Evolutionary conservation across 441 rosid species (phyloP).

Genomic region (Aleurites moluccanus): DNA sequence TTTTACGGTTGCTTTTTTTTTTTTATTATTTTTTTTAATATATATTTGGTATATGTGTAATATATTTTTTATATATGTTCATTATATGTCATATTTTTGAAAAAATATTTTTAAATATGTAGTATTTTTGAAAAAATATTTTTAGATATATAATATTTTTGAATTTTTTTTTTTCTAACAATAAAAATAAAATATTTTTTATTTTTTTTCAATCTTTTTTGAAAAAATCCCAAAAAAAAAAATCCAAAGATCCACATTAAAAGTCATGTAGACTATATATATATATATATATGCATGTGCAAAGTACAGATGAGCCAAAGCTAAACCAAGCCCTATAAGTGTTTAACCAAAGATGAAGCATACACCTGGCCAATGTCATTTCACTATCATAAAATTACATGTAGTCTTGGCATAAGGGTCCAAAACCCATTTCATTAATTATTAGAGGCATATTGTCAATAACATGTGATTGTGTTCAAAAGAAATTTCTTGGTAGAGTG

Average conservation of each 20-base stretch:
- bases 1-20: too few relatives aligned
- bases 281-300: not conserved
- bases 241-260: not conserved
- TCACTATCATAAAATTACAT: not conserved
- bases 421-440: not conserved
- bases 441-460: not conserved
- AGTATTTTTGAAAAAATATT: too few relatives aligned
- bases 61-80: too few relatives aligned
- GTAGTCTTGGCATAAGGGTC: not conserved
- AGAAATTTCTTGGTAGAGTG: constrained; percentile 8
- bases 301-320: not conserved
- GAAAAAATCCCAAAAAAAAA: not conserved
- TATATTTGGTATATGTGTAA: too few relatives aligned
- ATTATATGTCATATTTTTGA: too few relatives aligned
- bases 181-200: too few relatives aligned
- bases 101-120: too few relatives aligned
- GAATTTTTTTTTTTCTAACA: too few relatives aligned
- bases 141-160: too few relatives aligned
- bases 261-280: not conserved
- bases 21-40: too few relatives aligned
- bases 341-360: not conserved
- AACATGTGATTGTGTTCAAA: not conserved
- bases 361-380: not conserved
- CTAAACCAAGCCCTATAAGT: not conserved
- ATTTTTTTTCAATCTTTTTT: too few relatives aligned